These are phyloP conservation scores for Pneumocystis carinii DNA, from an alignment of 1,139 yeast genomes.

Conservation along the genomic window DNA sequence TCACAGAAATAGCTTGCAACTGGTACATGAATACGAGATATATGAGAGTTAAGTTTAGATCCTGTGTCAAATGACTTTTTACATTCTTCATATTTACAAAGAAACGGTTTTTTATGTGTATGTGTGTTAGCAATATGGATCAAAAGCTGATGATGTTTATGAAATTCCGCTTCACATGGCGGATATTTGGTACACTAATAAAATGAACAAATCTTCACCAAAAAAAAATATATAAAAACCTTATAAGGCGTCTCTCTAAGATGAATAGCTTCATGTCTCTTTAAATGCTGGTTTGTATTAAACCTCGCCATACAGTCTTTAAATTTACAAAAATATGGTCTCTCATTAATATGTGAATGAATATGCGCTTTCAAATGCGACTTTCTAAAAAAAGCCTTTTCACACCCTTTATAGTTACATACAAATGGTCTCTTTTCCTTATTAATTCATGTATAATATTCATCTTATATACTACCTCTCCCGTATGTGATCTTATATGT, in stretches of 20 bases:
- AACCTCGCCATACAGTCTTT: conserved; percentile 70
- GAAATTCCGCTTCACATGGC: conserved; percentile 51
- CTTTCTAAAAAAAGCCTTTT: conserved; percentile 52
- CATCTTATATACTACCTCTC: conserved; percentile 22
- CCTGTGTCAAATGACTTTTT: conserved; percentile 21
- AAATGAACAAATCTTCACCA: conserved; percentile 57
- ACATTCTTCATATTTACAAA: conserved; percentile 24
- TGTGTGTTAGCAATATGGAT: conserved; percentile 59
- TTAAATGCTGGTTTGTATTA: conserved; percentile 64
- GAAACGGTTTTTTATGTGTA: conserved; percentile 20
- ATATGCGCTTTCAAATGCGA: conserved; percentile 67
- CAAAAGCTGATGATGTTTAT: conserved; percentile 63
- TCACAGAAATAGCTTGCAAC: conserved; percentile 18
- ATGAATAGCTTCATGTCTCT: conserved; percentile 41
- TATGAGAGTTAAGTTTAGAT: conserved; percentile 24
- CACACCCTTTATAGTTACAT: conserved; percentile 45
- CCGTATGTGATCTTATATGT: conserved; percentile 64
- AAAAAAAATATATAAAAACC: conserved; percentile 29
- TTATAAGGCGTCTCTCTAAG: conserved; percentile 18
- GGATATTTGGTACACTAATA: conserved; percentile 48
- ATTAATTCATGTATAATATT: not conserved
- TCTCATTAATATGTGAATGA: conserved; percentile 35
- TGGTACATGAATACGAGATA: conserved; percentile 20
- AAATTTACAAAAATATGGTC: conserved; percentile 51
- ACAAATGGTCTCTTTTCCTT: conserved; percentile 43